Evolutionary conservation across 2,329 filamentous ascomycete genomes (phyloP), one percentile per base, ranked within the genome.

Genomic region (Thyridium curvatum): DNA sequence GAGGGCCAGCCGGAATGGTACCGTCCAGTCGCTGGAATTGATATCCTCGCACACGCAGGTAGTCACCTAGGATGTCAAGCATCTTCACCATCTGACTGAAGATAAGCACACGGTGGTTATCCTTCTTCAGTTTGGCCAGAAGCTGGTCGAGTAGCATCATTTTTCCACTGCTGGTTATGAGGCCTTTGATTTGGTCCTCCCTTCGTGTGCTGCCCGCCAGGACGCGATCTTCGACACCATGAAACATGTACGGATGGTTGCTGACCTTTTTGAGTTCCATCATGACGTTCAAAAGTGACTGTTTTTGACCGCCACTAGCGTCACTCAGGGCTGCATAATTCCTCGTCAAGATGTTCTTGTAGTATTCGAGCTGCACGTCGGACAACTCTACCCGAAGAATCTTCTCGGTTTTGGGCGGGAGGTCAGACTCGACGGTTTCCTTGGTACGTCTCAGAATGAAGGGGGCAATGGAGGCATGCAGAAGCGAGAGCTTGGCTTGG

Each of bases 21-120:
- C 93, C 93, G 57, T 98, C 93, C 8, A 98, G 77, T 14, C 93
- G 79, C 58, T 98, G 94, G 56, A 93, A 97, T 42, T 93, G 82
- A 61, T 97, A 94, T n/a, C 90, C 89, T 46, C 93, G 84, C 38
- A 93, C 77, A 37, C 88, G 86, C 48, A 97, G 78, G 57, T 98
- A 98, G 53, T 98, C 91, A 34, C 88, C 87, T 2, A 98, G 73
- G 38, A 98, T 93, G 54, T 98, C 90, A 16, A 98, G 76, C 86
- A 98, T 97, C 58, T 88, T 94, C 29, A 98, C 94, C 93, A 98
- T 98, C 59, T 98, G 93, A 59, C 91, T 97, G 70, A 98, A 98
- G 48, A 98, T 97, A 46, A 98, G 68, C 12, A 98, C 94, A 39
- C 93, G 86, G 62, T 98, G 93, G 35, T 87, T 88, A 54, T 98